These are phyloP conservation scores for Pterocarpus macrocarpus DNA, from an alignment of 306 rosid species.

Conservation along the genomic window DNA sequence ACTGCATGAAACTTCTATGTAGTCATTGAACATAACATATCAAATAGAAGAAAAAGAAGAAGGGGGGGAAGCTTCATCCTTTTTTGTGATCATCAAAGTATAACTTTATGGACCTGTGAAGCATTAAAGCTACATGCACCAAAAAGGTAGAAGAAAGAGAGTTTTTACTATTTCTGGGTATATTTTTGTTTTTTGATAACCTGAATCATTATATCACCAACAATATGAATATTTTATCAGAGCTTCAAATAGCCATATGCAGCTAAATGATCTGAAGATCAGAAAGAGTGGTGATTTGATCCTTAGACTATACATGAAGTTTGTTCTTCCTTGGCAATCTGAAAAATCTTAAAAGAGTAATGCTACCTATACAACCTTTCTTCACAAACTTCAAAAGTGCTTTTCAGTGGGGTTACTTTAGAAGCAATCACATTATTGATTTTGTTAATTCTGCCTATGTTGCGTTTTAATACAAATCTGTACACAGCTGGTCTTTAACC, in stretches of 20 bases:
- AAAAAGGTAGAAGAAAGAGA: background rate
- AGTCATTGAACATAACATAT: background rate
- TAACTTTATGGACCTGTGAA: background rate
- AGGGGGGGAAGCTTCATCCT: no score
- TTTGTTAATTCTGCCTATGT: no score
- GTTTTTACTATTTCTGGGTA: background rate
- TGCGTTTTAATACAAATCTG: no score
- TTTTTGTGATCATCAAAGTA: background rate
- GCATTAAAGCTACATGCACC: conserved; percentile 15
- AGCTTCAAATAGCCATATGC: background rate
- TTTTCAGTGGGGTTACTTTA: conserved; percentile 14
- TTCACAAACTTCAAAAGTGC: background rate
- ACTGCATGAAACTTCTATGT: background rate
- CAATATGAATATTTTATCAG: background rate
- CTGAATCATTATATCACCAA: background rate
- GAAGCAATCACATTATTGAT: background rate
- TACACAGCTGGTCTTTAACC: no score
- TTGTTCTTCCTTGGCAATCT: conserved; percentile 35
- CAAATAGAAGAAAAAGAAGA: background rate
- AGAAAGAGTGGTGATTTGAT: background rate
- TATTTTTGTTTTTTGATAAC: background rate
- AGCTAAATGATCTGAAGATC: background rate
- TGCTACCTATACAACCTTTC: conserved; percentile 19
- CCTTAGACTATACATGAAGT: conserved; percentile 3
- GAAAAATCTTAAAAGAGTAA: background rate